Base-by-base conservation (phyloP, 1,284 basidiomycete species). In the Fistulina hepatica region DNA sequence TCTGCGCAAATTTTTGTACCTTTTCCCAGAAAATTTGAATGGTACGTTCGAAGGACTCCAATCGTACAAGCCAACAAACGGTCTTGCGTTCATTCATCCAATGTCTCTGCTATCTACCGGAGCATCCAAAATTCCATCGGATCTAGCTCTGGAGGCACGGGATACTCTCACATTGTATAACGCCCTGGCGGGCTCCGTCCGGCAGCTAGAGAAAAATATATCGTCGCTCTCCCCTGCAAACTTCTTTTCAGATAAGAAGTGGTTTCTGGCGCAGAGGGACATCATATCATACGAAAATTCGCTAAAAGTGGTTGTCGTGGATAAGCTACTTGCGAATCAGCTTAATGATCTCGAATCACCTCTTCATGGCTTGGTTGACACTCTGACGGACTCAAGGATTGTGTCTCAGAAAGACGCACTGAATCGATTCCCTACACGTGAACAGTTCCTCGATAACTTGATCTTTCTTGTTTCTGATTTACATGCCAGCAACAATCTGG, bases 1-100 rank as follows among this genome's bases (percentile, higher is more conserved):
- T 47, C 62, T 83, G 1, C 69, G 80, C 34, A 83, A 82, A 52
- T 77, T 68, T 49, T 64, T 61, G 36, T 83, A 78, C 45, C 52
- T 60, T 32, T 48, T 69, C 9, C 17, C 33, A 7, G n/a, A n/a
- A n/a, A n/a, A n/a, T n/a, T n/a, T n/a, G n/a, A n/a, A n/a, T n/a
- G n/a, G n/a, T n/a, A 6, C 23, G 1, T 73, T 76, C 44, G 42
- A 44, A 10, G 66, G 68, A 5, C 48, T 78, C 9, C 35, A 50
- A 10, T 40, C 54, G 0, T 53, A 67, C 43, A 42, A 51, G 35
- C 51, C 58, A 16, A 66, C 64, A 0, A 48, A 51, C 4, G 57
- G 66, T n/a, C 50, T 66, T 40, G 57, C 63, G 11, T 75, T 72
- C 45, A 54, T 81, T 3, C 80, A 82, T 48, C 78, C 80, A 0